phyloP scores from a whole-genome alignment of 768 basidiomycete species.

The Mycena belliarum region DNA sequence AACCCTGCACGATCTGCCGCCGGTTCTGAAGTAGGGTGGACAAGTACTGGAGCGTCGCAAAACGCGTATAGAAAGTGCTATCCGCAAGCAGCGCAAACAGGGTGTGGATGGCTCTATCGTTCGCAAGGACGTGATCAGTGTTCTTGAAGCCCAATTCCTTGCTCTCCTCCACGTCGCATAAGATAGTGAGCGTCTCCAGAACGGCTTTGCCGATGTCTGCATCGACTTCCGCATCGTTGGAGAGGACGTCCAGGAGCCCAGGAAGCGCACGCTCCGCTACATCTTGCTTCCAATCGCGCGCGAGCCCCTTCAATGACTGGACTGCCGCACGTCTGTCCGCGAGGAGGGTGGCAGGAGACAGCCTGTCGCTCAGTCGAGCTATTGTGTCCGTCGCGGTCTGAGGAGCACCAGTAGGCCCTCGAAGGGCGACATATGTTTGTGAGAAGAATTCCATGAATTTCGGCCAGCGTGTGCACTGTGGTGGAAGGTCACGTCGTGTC shows the following conservation, averaged over 20 bases:
- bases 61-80: conserved; percentile 81
- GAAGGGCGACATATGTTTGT: conserved; percentile 82
- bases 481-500: too few relatives aligned
- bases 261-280: conserved; percentile 78
- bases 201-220: conserved; percentile 90
- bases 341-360: conserved; percentile 86
- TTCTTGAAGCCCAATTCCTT: conserved; percentile 83
- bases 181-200: conserved; percentile 81
- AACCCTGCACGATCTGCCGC: conserved; percentile 79
- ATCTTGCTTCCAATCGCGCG: conserved; percentile 88
- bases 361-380: conserved; percentile 80
- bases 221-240: conserved; percentile 89
- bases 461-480: not conserved
- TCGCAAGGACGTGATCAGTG: conserved; percentile 76
- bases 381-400: conserved; percentile 88
- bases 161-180: conserved; percentile 80
- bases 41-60: conserved; percentile 81
- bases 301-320: conserved; percentile 89
- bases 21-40: conserved; percentile 80
- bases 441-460: conserved; percentile 76
- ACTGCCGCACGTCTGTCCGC: conserved; percentile 93
- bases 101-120: conserved; percentile 70
- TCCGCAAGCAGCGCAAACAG: conserved; percentile 78
- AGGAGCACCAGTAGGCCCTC: conserved; percentile 79
- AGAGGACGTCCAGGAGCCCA: conserved; percentile 78